Percentiles rank a stretch among this genome's conserved stretches.
Evolutionary conservation across 768 basidiomycete genomes (phyloP).

Genomic region (Boletus huronensis): DNA sequence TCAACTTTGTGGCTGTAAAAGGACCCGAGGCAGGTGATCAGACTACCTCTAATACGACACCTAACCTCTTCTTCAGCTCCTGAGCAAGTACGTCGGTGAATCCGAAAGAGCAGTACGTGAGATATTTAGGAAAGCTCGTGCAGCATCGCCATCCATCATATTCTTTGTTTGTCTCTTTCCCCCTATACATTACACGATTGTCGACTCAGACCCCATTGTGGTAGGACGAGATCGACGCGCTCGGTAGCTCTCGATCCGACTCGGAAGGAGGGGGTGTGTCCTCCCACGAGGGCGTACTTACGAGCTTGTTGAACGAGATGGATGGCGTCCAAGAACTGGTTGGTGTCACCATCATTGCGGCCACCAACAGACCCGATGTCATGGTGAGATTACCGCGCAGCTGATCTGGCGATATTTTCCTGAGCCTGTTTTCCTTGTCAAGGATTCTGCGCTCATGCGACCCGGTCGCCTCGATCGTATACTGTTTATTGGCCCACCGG

Average conservation of each 20-base stretch:
- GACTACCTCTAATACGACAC: background rate
- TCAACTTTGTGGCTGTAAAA: conserved; percentile 96
- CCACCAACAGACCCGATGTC: conserved; percentile 94
- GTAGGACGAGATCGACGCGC: conserved; percentile 96
- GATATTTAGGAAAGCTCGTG: conserved; percentile 91
- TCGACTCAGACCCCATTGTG: background rate
- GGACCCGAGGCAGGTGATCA: conserved; percentile 78
- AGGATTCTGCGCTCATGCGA: conserved; percentile 95
- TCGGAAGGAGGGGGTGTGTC: conserved; percentile 48
- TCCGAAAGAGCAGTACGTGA: conserved; percentile 94
- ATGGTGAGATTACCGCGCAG: conserved; percentile 52
- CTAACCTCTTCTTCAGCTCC: conserved; percentile 49
- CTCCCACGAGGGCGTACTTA: conserved; percentile 85
- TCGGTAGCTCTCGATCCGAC: conserved; percentile 73
- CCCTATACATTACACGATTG: background rate
- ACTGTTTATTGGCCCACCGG: conserved; percentile 91
- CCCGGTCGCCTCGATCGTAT: conserved; percentile 94
- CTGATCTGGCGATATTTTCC: background rate
- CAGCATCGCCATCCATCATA: conserved; percentile 91
- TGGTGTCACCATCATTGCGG: conserved; percentile 94
- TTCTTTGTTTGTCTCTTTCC: conserved; percentile 71
- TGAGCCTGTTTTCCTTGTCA: background rate
- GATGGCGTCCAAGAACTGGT: conserved; percentile 94
- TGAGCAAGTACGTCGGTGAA: conserved; percentile 97
- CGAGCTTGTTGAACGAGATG: conserved; percentile 95